A percentile compares a stretch with the other conserved stretches of the same genome.
These are phyloP conservation scores for Cylindrodendrum hubeiense DNA, from an alignment of 2,329 filamentous ascomycete species.

Conservation along the genomic window DNA sequence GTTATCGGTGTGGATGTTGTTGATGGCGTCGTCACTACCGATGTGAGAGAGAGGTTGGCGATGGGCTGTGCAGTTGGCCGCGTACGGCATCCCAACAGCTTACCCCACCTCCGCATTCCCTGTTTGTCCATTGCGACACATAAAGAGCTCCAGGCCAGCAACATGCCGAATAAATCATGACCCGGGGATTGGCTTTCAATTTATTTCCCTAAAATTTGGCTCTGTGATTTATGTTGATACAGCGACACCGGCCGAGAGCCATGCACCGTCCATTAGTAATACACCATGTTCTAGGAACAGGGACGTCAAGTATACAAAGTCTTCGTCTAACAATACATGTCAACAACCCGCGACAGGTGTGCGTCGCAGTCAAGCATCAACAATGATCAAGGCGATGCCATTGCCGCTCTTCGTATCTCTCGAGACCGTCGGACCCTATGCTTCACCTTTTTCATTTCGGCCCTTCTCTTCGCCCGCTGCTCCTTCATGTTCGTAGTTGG, in stretches of 20 bases:
- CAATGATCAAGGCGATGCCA: slow-evolving; percentile 4
- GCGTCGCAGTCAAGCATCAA: neutral
- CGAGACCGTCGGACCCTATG: slow-evolving; percentile 51
- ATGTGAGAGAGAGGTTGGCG: neutral
- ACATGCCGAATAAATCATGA: neutral
- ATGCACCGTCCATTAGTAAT: slow-evolving; percentile 4
- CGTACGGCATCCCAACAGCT: neutral
- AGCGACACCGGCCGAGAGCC: neutral
- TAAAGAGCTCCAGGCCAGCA: neutral
- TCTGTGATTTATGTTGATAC: neutral
- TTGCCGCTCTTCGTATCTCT: slow-evolving; percentile 36
- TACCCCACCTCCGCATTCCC: slow-evolving; percentile 9
- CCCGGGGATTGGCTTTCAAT: neutral
- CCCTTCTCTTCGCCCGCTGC: slow-evolving; percentile 44
- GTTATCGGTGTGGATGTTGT: neutral
- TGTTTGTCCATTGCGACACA: neutral
- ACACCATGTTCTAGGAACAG: slow-evolving; percentile 10
- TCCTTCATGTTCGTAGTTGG: slow-evolving; percentile 39
- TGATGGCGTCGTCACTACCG: neutral
- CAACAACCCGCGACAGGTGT: neutral
- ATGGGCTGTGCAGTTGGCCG: neutral
- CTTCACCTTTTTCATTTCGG: slow-evolving; percentile 52
- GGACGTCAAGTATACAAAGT: slow-evolving; percentile 9
- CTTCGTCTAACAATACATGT: slow-evolving; percentile 19
- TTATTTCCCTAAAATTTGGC: neutral